phyloP scores from a whole-genome alignment of 2,329 filamentous ascomycete species.

The Trichoderma citrinoviride region DNA sequence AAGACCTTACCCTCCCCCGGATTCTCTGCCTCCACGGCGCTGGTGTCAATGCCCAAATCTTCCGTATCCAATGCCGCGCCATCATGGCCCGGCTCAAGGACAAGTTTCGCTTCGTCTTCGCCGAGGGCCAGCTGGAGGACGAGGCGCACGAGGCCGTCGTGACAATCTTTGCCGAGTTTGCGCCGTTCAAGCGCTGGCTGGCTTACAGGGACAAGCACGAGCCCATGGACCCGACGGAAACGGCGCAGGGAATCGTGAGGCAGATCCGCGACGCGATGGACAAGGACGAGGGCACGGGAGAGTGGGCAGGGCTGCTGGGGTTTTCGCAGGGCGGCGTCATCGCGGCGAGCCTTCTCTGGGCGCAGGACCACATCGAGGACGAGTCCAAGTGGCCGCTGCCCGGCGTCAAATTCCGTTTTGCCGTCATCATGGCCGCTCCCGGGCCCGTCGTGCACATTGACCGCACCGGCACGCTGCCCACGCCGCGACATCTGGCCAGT shows the following conservation, averaged over 20 bases:
- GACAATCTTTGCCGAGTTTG: conserved; percentile 62
- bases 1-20: conserved; percentile 50
- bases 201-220: conserved; percentile 60
- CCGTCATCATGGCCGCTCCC: conserved; percentile 37
- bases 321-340: conserved; percentile 68
- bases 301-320: conserved; percentile 60
- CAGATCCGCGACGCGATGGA: conserved; percentile 48
- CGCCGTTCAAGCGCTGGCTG: conserved; percentile 63
- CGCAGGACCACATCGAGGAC: conserved; percentile 51
- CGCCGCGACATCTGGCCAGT: conserved; percentile 46
- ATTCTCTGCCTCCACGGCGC: conserved; percentile 81
- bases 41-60: conserved; percentile 69
- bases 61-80: conserved; percentile 64
- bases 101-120: conserved; percentile 69
- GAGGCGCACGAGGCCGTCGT: conserved; percentile 60
- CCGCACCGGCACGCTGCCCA: conserved; percentile 42
- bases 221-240: conserved; percentile 41
- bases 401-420: conserved; percentile 34
- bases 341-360: conserved; percentile 56
- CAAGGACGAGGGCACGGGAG: conserved; percentile 52
- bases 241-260: conserved; percentile 41
- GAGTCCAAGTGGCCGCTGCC: conserved; percentile 25
- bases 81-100: conserved; percentile 46
- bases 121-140: conserved; percentile 65
- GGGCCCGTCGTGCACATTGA: conserved; percentile 35